phyloP scores from a whole-genome alignment of 2,329 filamentous ascomycete species.

The Aspergillus fijiensis region DNA sequence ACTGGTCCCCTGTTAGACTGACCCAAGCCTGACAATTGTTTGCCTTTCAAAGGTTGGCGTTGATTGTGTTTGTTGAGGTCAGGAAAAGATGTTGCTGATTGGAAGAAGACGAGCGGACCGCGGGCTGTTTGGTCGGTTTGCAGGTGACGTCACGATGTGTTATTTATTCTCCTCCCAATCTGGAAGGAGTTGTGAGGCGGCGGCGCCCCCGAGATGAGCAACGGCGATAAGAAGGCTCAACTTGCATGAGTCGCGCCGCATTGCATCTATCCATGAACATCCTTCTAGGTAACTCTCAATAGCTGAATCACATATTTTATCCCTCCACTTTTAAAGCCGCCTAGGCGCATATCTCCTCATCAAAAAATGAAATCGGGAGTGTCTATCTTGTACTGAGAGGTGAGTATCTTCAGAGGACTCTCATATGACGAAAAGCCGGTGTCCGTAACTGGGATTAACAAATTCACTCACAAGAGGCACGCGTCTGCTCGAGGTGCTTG shows the following conservation, averaged over 20 bases:
- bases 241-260: no score
- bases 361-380: neutral
- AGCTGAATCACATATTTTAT: no score
- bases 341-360: no score
- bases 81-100: neutral
- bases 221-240: no score
- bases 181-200: no score
- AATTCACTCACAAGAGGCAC: neutral
- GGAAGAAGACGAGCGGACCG: neutral
- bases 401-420: neutral
- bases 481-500: neutral
- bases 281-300: no score
- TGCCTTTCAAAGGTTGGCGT: neutral
- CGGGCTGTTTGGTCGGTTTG: neutral
- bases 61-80: neutral
- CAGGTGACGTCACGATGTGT: neutral
- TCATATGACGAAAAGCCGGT: neutral
- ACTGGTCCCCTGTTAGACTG: neutral
- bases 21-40: neutral
- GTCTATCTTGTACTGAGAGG: neutral
- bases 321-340: no score
- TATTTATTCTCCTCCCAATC: neutral
- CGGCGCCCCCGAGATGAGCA: no score
- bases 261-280: no score
- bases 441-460: neutral